These are phyloP conservation scores for Drechslerella dactyloides DNA, from an alignment of 2,329 filamentous ascomycete genomes.

Conservation along the genomic window DNA sequence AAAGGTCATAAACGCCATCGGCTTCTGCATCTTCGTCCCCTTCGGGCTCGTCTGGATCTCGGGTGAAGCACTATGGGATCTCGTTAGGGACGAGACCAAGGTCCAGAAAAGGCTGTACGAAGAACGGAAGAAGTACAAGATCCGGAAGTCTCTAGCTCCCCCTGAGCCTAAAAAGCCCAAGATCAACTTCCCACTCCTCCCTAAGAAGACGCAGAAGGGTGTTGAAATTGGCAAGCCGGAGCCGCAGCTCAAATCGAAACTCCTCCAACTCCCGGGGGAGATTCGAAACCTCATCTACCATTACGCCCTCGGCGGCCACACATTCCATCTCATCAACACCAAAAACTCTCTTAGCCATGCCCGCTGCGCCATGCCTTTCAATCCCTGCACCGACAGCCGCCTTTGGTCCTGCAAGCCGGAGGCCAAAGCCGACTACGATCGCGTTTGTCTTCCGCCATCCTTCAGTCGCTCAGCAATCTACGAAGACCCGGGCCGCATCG, in stretches of 20 bases:
- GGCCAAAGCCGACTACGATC: slow-evolving; percentile 20
- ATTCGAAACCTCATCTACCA: slow-evolving; percentile 49
- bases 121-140: slow-evolving; percentile 43
- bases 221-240: slow-evolving; percentile 16
- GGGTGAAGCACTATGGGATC: slow-evolving; percentile 41
- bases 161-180: slow-evolving; percentile 46
- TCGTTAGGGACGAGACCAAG: slow-evolving; percentile 45
- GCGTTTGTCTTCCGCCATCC: slow-evolving; percentile 15
- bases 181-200: slow-evolving; percentile 33
- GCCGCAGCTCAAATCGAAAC: slow-evolving; percentile 34
- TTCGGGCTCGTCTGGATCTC: slow-evolving; percentile 49
- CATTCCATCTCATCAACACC: slow-evolving; percentile 44
- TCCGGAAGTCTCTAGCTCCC: slow-evolving; percentile 39
- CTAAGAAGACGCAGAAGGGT: slow-evolving; percentile 18
- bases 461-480: slow-evolving; percentile 32
- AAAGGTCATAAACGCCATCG: slow-evolving; percentile 50
- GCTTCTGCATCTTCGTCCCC: slow-evolving; percentile 48
- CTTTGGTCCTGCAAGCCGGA: slow-evolving; percentile 21
- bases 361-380: slow-evolving; percentile 26
- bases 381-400: slow-evolving; percentile 15
- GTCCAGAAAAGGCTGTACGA: slow-evolving; percentile 44
- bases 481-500: slow-evolving; percentile 30
- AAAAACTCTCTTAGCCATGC: slow-evolving; percentile 39
- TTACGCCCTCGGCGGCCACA: slow-evolving; percentile 38
- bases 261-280: slow-evolving; percentile 45